phyloP scores from a whole-genome alignment of 208 protist species.

The Herpetomonas tarakana region DNA sequence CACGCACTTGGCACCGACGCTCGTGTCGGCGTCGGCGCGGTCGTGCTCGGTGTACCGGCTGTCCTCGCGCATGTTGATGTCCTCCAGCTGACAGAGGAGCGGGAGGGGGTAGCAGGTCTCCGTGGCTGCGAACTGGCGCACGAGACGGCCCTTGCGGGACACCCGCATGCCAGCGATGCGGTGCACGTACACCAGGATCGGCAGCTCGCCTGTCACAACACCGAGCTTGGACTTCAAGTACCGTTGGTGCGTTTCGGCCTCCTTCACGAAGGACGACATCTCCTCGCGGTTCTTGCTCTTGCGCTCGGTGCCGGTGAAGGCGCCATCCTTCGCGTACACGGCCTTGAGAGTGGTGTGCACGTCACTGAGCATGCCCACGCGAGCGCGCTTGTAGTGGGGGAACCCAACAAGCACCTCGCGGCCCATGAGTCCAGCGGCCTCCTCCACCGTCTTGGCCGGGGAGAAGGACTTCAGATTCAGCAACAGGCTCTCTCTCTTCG shows the following conservation, averaged over 20 bases:
- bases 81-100: conserved; percentile 50
- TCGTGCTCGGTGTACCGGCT: conserved; percentile 72
- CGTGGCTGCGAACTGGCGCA: conserved; percentile 64
- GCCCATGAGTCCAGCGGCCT: conserved; percentile 54
- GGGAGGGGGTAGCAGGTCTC: conserved; percentile 79
- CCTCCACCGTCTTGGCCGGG: conserved; percentile 18
- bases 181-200: conserved; percentile 81
- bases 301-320: conserved; percentile 47
- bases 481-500: conserved; percentile 71
- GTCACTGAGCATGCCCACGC: conserved; percentile 69
- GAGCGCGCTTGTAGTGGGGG: conserved; percentile 85
- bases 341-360: conserved; percentile 36
- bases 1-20: conserved; percentile 49
- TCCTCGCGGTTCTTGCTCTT: conserved; percentile 70
- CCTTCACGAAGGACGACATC: conserved; percentile 45
- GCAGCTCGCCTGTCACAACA: conserved; percentile 49
- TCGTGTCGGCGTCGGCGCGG: conserved; percentile 45
- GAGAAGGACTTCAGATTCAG: conserved; percentile 42
- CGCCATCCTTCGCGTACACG: conserved; percentile 52
- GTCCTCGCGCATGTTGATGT: conserved; percentile 65
- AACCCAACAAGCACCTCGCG: conserved; percentile 85
- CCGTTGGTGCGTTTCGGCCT: conserved; percentile 65
- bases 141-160: conserved; percentile 44
- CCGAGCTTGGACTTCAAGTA: conserved; percentile 83
- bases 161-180: conserved; percentile 76